A percentile compares a stretch with the other conserved stretches of the same genome.
These are phyloP conservation scores for Linnemannia elongata DNA, from an alignment of 192 early-diverging fungal genomes.

Conservation along the genomic window DNA sequence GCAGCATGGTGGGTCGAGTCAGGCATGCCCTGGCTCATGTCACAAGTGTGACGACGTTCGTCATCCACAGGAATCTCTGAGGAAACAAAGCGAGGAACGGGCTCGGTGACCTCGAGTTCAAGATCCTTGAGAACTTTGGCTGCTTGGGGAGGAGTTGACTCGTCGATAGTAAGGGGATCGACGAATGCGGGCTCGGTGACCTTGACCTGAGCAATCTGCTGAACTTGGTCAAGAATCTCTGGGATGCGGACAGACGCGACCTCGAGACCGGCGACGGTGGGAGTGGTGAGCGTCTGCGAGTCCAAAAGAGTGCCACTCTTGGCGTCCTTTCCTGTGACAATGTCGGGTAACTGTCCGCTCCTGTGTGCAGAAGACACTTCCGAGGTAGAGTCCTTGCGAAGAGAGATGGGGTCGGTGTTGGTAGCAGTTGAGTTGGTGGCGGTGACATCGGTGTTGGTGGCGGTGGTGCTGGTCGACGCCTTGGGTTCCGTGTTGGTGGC, in stretches of 20 bases:
- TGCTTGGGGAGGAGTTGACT: not conserved
- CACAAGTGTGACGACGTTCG: conserved; percentile 51
- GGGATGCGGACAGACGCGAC: conserved; percentile 28
- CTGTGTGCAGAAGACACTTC: not conserved
- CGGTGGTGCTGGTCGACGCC: not conserved
- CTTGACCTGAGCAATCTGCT: conserved; percentile 20
- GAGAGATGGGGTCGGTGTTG: conserved; percentile 1
- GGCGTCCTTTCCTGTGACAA: conserved; percentile 25
- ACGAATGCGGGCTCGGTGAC: not conserved
- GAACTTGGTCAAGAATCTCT: conserved; percentile 2
- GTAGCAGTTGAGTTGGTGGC: not conserved
- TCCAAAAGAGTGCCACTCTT: conserved; percentile 4
- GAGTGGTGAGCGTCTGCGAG: conserved; percentile 16
- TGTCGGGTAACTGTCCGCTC: conserved; percentile 10
- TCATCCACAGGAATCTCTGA: conserved; percentile 42
- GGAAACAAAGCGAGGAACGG: conserved; percentile 16
- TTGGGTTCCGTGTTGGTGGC: conserved; percentile 12
- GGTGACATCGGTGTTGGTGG: not conserved
- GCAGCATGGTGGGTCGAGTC: conserved; percentile 6
- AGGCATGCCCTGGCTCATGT: conserved; percentile 47
- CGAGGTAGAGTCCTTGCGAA: not conserved
- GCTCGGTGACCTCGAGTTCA: conserved; percentile 10
- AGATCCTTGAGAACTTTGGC: conserved; percentile 7
- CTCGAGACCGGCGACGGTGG: conserved; percentile 31
- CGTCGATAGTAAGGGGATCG: not conserved